Conservation (phyloP, 352 stramenopile genomes). For the Phytophthora megakarya region DNA sequence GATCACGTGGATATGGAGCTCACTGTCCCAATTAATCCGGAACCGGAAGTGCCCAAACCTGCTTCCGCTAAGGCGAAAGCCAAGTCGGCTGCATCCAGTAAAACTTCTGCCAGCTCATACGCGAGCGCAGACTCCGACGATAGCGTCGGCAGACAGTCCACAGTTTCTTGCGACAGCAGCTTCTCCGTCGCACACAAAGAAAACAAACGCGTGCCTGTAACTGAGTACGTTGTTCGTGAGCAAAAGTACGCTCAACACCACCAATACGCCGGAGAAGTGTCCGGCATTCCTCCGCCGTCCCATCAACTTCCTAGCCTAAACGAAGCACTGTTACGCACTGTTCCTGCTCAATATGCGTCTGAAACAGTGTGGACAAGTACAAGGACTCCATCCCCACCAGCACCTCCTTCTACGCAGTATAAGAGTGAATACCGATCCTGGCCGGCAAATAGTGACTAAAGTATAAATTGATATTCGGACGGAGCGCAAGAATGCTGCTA, state of each 20-base stretch:
- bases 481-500: neutral
- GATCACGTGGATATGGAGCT: constrained; percentile 75
- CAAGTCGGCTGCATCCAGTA: constrained; percentile 10
- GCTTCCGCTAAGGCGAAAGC: neutral
- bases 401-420: constrained; percentile 30
- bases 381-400: constrained; percentile 25
- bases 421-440: constrained; percentile 30
- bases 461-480: constrained; percentile 17
- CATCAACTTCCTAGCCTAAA: constrained; percentile 48
- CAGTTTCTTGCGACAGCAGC: constrained; percentile 41
- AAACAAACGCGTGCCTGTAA: constrained; percentile 24
- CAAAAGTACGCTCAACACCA: constrained; percentile 22
- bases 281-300: constrained; percentile 19
- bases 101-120: constrained; percentile 26
- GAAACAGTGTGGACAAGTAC: constrained; percentile 30
- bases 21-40: constrained; percentile 36
- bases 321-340: constrained; percentile 43
- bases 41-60: constrained; percentile 11
- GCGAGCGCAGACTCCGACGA: constrained; percentile 52
- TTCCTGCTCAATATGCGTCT: constrained; percentile 32
- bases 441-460: constrained; percentile 30
- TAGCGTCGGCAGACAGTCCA: constrained; percentile 46
- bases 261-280: constrained; percentile 33
- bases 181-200: constrained; percentile 35
- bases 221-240: constrained; percentile 7